phyloP scores from a whole-genome alignment of 2,329 filamentous ascomycete species.

The Laburnicola sp. region DNA sequence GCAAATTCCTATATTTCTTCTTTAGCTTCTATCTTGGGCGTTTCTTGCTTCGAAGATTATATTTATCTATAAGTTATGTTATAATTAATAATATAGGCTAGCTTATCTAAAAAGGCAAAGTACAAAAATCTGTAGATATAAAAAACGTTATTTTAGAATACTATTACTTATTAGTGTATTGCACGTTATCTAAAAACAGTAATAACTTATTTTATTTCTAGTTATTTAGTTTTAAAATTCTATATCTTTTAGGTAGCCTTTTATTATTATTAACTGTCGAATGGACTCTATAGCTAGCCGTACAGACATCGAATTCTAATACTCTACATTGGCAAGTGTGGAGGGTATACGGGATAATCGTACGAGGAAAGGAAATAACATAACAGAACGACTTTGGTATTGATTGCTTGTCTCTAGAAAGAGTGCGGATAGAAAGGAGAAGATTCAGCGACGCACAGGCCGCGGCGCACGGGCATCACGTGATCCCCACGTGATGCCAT shows the following conservation, averaged over 20 bases:
- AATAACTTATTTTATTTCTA: conserved; percentile 8
- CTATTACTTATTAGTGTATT: conserved; percentile 17
- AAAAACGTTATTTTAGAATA: conserved; percentile 22
- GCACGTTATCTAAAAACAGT: conserved; percentile 20
- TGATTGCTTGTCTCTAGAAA: too few relatives aligned
- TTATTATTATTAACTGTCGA: conserved; percentile 8
- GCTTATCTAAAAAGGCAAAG: conserved; percentile 28
- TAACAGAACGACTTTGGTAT: too few relatives aligned
- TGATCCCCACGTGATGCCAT: too few relatives aligned
- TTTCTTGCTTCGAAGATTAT: background rate
- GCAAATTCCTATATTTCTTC: background rate
- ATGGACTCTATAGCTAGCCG: too few relatives aligned
- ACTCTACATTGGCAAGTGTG: too few relatives aligned
- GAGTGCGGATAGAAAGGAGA: too few relatives aligned
- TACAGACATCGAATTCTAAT: too few relatives aligned
- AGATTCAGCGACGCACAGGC: too few relatives aligned
- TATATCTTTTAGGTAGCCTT: conserved; percentile 10
- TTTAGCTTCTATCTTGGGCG: background rate
- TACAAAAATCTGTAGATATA: conserved; percentile 25
- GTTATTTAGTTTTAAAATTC: conserved; percentile 8
- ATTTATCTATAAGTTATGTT: background rate
- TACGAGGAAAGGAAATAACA: too few relatives aligned
- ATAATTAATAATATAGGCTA: background rate
- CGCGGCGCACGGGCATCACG: too few relatives aligned
- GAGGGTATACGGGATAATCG: too few relatives aligned